Conservation (phyloP, 78 protist species). For the Planoprotostelium fungivorum region DNA sequence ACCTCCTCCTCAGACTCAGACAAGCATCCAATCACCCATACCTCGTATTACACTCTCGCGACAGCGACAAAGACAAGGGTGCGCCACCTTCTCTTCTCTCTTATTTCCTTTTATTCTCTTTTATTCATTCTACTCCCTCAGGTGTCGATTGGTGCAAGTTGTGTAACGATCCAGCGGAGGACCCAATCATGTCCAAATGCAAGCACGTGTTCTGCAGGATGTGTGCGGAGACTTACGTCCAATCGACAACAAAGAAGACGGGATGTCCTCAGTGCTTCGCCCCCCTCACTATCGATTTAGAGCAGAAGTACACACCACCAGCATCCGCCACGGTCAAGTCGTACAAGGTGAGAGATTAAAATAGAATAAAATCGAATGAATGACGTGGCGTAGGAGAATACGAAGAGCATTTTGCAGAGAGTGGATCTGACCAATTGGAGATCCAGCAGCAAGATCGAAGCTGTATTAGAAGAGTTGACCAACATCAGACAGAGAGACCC, state of each 20-base stretch:
- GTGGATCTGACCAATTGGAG: not conserved
- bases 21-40: constrained; percentile 57
- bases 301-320: constrained; percentile 5
- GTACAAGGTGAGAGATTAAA: not conserved
- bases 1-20: constrained; percentile 42
- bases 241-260: not conserved
- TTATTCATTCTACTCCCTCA: too few species aligned
- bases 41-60: constrained; percentile 20
- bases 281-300: constrained; percentile 46
- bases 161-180: constrained; percentile 37
- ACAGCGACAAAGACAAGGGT: not conserved
- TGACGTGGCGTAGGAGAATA: not conserved
- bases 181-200: constrained; percentile 22
- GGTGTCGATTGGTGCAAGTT: constrained; percentile 24
- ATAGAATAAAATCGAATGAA: not conserved
- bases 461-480: constrained; percentile 59
- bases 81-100: not conserved
- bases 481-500: not conserved
- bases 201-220: constrained; percentile 56
- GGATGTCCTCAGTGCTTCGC: constrained; percentile 37
- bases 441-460: constrained; percentile 59
- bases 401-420: not conserved
- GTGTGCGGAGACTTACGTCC: constrained; percentile 15
- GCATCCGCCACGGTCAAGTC: not conserved
- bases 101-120: not conserved